These are phyloP conservation scores for Teratosphaeria gauchensis DNA, from an alignment of 2,329 filamentous ascomycete species.

Conservation along the genomic window DNA sequence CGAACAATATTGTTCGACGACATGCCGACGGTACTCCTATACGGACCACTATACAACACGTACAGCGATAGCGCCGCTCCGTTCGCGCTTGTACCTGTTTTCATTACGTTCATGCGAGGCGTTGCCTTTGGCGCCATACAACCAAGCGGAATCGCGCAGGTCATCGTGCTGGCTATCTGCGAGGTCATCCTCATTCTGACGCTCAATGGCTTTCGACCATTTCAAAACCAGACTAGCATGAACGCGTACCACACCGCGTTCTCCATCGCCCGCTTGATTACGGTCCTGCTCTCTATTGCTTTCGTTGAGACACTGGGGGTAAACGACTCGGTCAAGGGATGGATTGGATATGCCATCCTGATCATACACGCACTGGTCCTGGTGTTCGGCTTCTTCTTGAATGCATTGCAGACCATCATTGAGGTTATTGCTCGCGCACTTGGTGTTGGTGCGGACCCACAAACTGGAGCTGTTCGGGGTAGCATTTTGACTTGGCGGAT, in stretches of 20 bases:
- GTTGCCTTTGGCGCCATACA: conserved; percentile 90
- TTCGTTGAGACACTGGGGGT: conserved; percentile 80
- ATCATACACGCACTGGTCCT: conserved; percentile 76
- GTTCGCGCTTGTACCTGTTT: conserved; percentile 77
- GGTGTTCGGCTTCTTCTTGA: conserved; percentile 86
- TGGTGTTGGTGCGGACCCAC: conserved; percentile 61
- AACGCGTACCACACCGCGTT: conserved; percentile 90
- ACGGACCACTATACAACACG: conserved; percentile 93
- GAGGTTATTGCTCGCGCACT: conserved; percentile 77
- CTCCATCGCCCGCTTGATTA: conserved; percentile 63
- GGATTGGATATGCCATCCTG: conserved; percentile 90
- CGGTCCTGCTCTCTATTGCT: conserved; percentile 44
- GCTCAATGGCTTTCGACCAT: conserved; percentile 80
- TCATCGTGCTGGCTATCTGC: conserved; percentile 85
- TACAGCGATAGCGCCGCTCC: conserved; percentile 88
- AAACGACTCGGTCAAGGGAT: conserved; percentile 70
- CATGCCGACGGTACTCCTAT: conserved; percentile 75
- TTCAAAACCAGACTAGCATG: conserved; percentile 88
- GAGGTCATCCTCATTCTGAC: conserved; percentile 86
- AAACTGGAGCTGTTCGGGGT: conserved; percentile 48
- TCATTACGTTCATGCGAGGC: conserved; percentile 76
- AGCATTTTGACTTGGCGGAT: conserved; percentile 62
- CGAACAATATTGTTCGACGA: conserved; percentile 88
- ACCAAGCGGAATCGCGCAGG: conserved; percentile 82
- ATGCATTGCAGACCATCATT: conserved; percentile 79